These are phyloP conservation scores for Chlamydomonas reinhardtii DNA, from an alignment of 163 green algal species.

Conservation along the genomic window DNA sequence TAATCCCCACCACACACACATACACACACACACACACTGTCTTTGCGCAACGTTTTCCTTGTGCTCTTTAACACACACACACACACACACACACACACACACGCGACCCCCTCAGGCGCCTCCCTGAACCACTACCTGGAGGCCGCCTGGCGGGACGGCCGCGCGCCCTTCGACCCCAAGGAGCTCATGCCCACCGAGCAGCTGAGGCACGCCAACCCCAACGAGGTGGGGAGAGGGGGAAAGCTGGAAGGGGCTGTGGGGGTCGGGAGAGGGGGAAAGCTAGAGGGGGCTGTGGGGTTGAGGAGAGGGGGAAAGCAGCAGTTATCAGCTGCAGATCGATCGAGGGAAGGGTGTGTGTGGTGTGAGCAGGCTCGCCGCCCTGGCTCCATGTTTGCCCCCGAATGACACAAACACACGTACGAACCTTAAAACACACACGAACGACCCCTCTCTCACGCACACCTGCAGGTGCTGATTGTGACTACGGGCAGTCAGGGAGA, in stretches of 20 bases:
- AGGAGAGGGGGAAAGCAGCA: too few relatives aligned
- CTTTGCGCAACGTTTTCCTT: too few relatives aligned
- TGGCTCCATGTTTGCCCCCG: too few relatives aligned
- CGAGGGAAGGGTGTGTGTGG: too few relatives aligned
- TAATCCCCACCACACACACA: too few relatives aligned
- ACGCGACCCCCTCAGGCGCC: conserved; percentile 35
- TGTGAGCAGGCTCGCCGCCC: too few relatives aligned
- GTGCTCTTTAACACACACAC: background rate
- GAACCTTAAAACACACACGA: too few relatives aligned
- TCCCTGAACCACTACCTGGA: conserved; percentile 91
- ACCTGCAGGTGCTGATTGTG: conserved; percentile 57
- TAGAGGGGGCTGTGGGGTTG: conserved; percentile 6
- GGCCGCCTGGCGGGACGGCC: conserved; percentile 81
- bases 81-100: background rate
- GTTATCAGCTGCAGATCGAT: too few relatives aligned
- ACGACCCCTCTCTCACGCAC: too few relatives aligned
- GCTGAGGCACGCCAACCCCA: conserved; percentile 86
- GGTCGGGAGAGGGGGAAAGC: background rate
- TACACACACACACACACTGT: too few relatives aligned
- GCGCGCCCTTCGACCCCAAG: conserved; percentile 89
- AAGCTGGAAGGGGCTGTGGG: too few relatives aligned
- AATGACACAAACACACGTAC: too few relatives aligned
- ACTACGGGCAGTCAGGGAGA: conserved; percentile 88
- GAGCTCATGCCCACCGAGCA: conserved; percentile 83
- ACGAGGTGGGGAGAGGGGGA: conserved; percentile 56